Conservation (phyloP, 805 yeast genomes). For the Schizosaccharomyces cryophilus region DNA sequence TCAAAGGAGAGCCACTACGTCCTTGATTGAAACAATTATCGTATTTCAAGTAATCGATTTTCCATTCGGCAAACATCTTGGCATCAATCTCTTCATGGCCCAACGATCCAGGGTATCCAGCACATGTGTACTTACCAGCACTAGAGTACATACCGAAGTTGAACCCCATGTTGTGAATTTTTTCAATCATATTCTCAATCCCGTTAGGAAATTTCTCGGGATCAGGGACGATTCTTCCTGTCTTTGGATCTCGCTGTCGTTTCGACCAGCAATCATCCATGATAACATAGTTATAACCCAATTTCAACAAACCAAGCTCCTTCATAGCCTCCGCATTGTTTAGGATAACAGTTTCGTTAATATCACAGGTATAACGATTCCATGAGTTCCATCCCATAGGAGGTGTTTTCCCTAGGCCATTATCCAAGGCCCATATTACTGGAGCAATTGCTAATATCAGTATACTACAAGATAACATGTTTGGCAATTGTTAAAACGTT, state of each 20-base stretch:
- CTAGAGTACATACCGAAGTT: constrained; percentile 16
- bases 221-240: constrained; percentile 9
- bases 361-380: constrained; percentile 14
- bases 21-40: constrained; percentile 16
- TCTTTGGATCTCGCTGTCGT: constrained; percentile 8
- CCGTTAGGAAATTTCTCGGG: constrained; percentile 13
- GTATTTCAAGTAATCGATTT: constrained; percentile 14
- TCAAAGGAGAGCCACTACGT: constrained; percentile 11
- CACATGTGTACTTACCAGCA: constrained; percentile 16
- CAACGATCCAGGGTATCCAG: constrained; percentile 14
- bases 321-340: constrained; percentile 11
- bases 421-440: constrained; percentile 3
- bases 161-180: constrained; percentile 11
- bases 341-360: constrained; percentile 11
- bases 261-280: constrained; percentile 15
- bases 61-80: constrained; percentile 12
- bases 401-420: constrained; percentile 2
- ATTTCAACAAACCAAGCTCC: constrained; percentile 11
- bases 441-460: background rate
- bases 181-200: constrained; percentile 11
- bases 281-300: constrained; percentile 14
- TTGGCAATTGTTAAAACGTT: no score
- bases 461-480: no score
- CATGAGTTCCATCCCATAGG: constrained; percentile 7
- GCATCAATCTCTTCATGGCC: constrained; percentile 14